Evolutionary conservation across 2,329 filamentous ascomycete genomes (phyloP).

Genomic region (Hymenoscyphus albidus): DNA sequence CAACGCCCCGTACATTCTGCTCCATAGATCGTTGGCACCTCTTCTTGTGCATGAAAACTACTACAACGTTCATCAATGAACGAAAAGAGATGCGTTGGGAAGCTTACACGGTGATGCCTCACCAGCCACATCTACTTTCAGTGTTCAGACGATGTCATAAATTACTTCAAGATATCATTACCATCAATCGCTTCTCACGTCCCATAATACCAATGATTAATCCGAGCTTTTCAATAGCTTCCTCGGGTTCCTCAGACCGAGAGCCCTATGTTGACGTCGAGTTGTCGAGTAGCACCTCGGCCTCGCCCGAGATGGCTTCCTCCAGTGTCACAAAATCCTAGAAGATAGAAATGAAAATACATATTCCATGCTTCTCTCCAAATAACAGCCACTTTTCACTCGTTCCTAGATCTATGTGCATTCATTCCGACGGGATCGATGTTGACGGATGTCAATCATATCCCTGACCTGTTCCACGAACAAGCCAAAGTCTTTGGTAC

Average conservation of each 20-base stretch:
- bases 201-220: not conserved
- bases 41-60: not conserved
- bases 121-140: not conserved
- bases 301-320: not conserved
- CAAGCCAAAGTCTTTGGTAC: not conserved
- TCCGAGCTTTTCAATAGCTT: not conserved
- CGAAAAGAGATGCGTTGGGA: not conserved
- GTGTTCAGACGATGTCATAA: not conserved
- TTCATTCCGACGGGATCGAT: not conserved
- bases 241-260: not conserved
- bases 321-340: not conserved
- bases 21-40: not conserved
- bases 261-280: conserved; percentile 5
- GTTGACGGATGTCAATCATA: not conserved
- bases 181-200: conserved; percentile 6
- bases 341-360: conserved; percentile 1
- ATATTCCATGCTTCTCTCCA: not conserved
- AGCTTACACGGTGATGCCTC: not conserved
- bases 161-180: not conserved
- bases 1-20: not conserved
- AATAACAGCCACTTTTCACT: not conserved
- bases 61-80: not conserved
- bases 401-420: not conserved
- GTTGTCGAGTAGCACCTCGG: conserved; percentile 5
- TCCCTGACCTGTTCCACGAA: not conserved